phyloP scores from a whole-genome alignment of 768 basidiomycete genomes.

The Boletus rubroflammeus region DNA sequence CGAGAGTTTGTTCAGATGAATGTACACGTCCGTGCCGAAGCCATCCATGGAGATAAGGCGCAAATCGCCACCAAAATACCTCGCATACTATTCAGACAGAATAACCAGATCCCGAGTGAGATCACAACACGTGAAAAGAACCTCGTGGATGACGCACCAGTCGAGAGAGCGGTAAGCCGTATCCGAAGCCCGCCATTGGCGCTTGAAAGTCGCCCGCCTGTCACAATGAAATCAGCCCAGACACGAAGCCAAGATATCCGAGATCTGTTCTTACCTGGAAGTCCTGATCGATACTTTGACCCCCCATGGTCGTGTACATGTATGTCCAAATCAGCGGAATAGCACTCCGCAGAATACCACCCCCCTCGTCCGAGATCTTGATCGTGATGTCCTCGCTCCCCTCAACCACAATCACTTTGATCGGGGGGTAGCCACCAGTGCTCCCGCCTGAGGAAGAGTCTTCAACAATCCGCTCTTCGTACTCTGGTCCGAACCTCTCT shows the following conservation, averaged over 20 bases:
- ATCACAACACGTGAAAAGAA: neutral
- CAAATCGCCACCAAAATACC: conserved; percentile 92
- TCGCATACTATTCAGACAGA: conserved; percentile 61
- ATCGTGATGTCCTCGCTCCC: conserved; percentile 99
- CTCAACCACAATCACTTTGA: conserved; percentile 72
- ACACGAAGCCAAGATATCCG: neutral
- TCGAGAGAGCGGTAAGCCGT: conserved; percentile 87
- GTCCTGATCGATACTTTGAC: conserved; percentile 68
- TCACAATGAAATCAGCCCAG: neutral
- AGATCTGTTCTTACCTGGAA: conserved; percentile 39
- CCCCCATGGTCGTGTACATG: conserved; percentile 88
- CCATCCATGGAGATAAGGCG: conserved; percentile 96
- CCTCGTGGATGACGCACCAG: conserved; percentile 50
- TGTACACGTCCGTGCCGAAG: conserved; percentile 89
- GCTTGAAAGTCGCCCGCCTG: conserved; percentile 88
- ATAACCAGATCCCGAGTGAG: neutral
- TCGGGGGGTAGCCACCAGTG: conserved; percentile 19
- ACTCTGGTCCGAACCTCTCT: conserved; percentile 81
- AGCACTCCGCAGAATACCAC: conserved; percentile 77
- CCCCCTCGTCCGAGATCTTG: conserved; percentile 98
- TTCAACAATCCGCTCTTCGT: conserved; percentile 44
- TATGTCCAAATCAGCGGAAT: conserved; percentile 98
- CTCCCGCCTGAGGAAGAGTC: neutral
- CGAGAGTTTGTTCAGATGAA: conserved; percentile 84
- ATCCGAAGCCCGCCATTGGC: conserved; percentile 96